Evolutionary conservation across 305 asterid species (phyloP).

Genomic region (Rubia balearica): DNA sequence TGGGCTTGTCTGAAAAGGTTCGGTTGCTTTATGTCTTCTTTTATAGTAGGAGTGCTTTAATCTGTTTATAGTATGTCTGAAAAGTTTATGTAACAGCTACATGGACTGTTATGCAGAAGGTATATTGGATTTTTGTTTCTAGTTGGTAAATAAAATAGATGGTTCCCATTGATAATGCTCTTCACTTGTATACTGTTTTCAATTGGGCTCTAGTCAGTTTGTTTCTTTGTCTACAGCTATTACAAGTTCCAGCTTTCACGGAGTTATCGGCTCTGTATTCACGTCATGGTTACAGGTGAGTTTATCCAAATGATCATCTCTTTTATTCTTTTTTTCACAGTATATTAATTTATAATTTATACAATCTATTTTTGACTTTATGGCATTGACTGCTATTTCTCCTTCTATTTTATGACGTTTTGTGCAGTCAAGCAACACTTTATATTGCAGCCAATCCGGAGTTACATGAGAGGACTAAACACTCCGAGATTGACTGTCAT

Average conservation of each 20-base stretch:
- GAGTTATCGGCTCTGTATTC: constrained; percentile 64
- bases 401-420: constrained; percentile 12
- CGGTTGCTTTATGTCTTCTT: constrained; percentile 10
- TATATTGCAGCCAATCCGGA: too few species aligned
- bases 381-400: neutral
- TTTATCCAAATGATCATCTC: constrained; percentile 13
- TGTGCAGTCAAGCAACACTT: constrained; percentile 61
- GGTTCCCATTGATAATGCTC: neutral
- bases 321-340: neutral
- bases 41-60: neutral
- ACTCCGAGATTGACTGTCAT: too few species aligned
- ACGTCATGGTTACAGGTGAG: constrained; percentile 75
- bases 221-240: constrained; percentile 44
- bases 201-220: neutral
- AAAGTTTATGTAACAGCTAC: neutral
- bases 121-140: neutral
- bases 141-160: neutral
- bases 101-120: neutral
- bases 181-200: neutral
- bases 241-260: constrained; percentile 63
- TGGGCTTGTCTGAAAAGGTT: constrained; percentile 64
- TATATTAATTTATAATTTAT: neutral
- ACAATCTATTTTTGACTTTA: neutral
- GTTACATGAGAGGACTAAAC: too few species aligned
- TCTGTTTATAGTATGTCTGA: neutral